Conservation (phyloP, 345 rosid genomes). For the Brassica nigra region DNA sequence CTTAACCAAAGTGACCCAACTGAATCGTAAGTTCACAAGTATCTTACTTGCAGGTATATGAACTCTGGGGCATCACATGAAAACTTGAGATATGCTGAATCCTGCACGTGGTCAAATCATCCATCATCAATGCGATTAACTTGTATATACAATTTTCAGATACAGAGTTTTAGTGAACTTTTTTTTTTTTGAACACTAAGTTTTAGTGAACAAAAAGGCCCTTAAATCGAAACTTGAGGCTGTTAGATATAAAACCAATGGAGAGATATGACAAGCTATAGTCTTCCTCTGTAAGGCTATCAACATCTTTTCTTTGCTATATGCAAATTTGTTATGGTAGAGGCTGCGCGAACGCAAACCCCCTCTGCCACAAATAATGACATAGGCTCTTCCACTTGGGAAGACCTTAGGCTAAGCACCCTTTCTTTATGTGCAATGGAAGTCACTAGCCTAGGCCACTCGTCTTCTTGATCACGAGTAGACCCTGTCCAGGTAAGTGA, state of each 20-base stretch:
- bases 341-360: no score
- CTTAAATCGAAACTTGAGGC: conserved; percentile 59
- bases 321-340: conserved; percentile 34
- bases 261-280: background rate
- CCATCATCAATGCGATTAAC: background rate
- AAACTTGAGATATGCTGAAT: no score
- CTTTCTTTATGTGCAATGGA: no score
- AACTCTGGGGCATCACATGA: no score
- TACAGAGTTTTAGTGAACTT: background rate
- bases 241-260: background rate
- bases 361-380: no score
- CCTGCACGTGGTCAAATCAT: background rate
- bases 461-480: conserved; percentile 37
- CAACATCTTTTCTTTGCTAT: conserved; percentile 27
- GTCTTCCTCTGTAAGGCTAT: no score
- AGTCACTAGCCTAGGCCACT: conserved; percentile 38
- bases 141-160: background rate
- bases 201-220: conserved; percentile 65
- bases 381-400: no score
- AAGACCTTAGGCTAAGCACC: no score
- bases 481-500: conserved; percentile 50
- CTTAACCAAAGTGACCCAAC: no score
- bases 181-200: no score
- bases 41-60: no score
- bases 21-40: no score